Conservation (phyloP, 2,329 filamentous ascomycete species). For the Xylariaceae sp. region DNA sequence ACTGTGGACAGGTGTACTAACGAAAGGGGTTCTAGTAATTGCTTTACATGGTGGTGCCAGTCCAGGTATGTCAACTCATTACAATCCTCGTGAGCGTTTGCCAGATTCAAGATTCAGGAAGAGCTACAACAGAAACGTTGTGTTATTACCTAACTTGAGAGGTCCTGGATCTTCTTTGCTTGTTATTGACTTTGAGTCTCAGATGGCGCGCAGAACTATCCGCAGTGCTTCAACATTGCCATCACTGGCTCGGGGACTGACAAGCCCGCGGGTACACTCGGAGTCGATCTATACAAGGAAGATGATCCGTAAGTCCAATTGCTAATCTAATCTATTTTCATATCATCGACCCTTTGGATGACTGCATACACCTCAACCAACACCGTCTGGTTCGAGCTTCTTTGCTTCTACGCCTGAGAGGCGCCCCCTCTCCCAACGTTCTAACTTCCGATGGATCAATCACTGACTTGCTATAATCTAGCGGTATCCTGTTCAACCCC, state of each 20-base stretch:
- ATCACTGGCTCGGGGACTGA: slow-evolving; percentile 44
- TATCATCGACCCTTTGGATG: neutral
- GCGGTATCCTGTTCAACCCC: slow-evolving; percentile 50
- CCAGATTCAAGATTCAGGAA: neutral
- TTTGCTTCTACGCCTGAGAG: too few species aligned
- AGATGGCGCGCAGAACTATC: slow-evolving; percentile 45
- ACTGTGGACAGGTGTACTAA: too few species aligned
- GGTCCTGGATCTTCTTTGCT: too few species aligned
- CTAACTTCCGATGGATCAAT: too few species aligned
- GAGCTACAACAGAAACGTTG: too few species aligned
- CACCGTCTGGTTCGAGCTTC: neutral
- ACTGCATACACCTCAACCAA: neutral
- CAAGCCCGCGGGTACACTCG: slow-evolving; percentile 42
- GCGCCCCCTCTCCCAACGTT: too few species aligned
- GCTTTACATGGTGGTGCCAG: slow-evolving; percentile 39
- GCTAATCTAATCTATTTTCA: too few species aligned
- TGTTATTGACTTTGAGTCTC: slow-evolving; percentile 6
- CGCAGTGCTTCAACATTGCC: slow-evolving; percentile 51
- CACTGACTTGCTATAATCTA: neutral
- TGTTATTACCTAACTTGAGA: too few species aligned
- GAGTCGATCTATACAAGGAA: slow-evolving; percentile 47
- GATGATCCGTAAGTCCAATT: slow-evolving; percentile 41
- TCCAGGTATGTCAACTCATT: neutral
- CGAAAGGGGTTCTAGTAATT: slow-evolving; percentile 31
- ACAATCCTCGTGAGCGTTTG: too few species aligned